Base-by-base conservation (phyloP, 192 early-diverging fungal genomes). In the Spizellomyces sp. region DNA sequence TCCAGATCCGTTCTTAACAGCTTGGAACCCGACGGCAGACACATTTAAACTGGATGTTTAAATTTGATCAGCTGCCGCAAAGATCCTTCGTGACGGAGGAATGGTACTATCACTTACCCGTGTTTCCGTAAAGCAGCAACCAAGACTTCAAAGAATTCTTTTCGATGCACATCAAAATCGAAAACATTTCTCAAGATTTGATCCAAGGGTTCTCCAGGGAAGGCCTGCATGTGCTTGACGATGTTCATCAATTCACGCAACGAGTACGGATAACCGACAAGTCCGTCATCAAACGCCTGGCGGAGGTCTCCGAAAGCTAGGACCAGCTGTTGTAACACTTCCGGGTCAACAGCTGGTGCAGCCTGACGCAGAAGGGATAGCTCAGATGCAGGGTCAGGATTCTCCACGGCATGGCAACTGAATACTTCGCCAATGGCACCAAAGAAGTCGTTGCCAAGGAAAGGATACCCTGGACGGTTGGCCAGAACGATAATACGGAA, bases 401-500 rank as follows among this genome's bases (percentile, higher is more conserved):
- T 92, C 62, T 93, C 91, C 15, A 93, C 84, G 8, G 87, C 82
- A 59, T 91, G 88, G 70, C 65, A 74, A 12, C 44, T 82, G 66
- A 92, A 91, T 5, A 92, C 89, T 76, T 92, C 88, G 58, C 92
- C 92, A 66, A 92, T 91, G 59, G 90, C 88, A 56, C 87, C 79
- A 74, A 87, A 94, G 67, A 94, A 94, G 78, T 94, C 92, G 69
- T 94, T 94, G 48, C 91, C 91, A 45, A 90, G 75, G 80, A 91
- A 90, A 1, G 87, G 88, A 74, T 87, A 88, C 5, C 91, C 92
- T 14, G 92, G 92, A 17, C 92, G 83, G 69, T 94, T 94, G 36
- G 92, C 92, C 12, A 94, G 76, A 21, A 94, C 91, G 69, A 94
- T 87, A 88, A 94, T 92, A 36, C 91, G 83, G 81, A 94, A 94